Evolutionary conservation across 2,329 filamentous ascomycete genomes (phyloP).

Genomic region (Alternaria gansuensis): DNA sequence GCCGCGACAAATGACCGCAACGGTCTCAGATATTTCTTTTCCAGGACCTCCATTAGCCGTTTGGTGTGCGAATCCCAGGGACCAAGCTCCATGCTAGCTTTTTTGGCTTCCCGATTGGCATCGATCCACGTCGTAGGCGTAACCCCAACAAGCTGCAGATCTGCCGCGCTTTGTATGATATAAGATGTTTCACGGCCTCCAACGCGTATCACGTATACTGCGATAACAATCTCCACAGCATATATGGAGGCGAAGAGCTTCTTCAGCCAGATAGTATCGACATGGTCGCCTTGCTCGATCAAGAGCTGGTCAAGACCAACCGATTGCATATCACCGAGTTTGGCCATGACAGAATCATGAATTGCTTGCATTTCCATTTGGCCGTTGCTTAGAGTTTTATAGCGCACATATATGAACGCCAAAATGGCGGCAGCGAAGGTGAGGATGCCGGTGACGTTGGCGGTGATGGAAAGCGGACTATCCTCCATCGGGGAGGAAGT

Average conservation of each 20-base stretch:
- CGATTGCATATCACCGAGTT: background rate
- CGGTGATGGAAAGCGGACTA: background rate
- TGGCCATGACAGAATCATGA: fast-evolving
- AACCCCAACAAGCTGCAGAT: no score
- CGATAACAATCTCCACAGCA: background rate
- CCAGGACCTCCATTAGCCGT: no score
- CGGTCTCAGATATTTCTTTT: no score
- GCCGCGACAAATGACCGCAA: no score
- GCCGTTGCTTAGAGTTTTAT: background rate
- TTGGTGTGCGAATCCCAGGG: no score
- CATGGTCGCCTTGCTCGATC: background rate
- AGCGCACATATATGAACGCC: background rate
- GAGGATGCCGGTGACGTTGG: background rate
- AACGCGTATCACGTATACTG: background rate
- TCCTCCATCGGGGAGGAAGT: background rate
- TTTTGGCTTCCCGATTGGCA: no score
- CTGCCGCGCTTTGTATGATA: no score
- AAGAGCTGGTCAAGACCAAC: background rate
- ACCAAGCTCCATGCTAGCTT: no score
- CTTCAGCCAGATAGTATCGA: background rate
- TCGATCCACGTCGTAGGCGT: no score
- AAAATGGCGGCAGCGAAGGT: background rate
- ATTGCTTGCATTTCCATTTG: background rate
- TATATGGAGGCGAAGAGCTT: background rate
- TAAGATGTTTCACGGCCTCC: background rate